phyloP scores from a whole-genome alignment of 306 rosid genomes.

The Gastrolobium bilobum region DNA sequence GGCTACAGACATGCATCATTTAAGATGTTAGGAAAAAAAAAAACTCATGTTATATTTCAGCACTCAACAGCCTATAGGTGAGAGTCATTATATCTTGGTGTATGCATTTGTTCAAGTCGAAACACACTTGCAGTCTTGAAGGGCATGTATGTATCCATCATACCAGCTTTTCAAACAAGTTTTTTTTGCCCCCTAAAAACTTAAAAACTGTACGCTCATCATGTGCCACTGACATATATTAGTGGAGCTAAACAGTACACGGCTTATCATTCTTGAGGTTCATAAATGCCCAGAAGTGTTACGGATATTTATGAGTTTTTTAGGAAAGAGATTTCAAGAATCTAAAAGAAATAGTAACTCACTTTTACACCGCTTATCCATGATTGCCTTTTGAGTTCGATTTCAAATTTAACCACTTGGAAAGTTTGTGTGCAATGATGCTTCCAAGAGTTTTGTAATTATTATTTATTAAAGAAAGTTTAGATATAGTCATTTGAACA shows the following conservation, averaged over 20 bases:
- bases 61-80: not conserved
- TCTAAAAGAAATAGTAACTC: not conserved
- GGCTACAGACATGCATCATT: not conserved
- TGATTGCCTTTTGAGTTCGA: not conserved
- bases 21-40: not conserved
- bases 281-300: not conserved
- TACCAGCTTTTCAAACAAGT: not conserved
- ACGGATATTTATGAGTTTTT: not conserved
- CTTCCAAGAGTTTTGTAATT: not conserved
- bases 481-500: not conserved
- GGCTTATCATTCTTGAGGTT: not conserved
- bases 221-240: not conserved
- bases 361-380: not conserved
- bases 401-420: not conserved
- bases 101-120: not conserved
- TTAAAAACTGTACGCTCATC: not conserved
- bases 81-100: conserved; percentile 20
- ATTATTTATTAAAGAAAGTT: not conserved
- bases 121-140: not conserved
- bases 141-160: conserved; percentile 1
- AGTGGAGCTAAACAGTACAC: not conserved
- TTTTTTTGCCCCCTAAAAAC: too few relatives aligned
- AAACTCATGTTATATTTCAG: not conserved
- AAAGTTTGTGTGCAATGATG: conserved; percentile 23
- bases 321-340: not conserved